phyloP scores from a whole-genome alignment of 2,329 filamentous ascomycete species.

The Sporothrix pseudoabietina region DNA sequence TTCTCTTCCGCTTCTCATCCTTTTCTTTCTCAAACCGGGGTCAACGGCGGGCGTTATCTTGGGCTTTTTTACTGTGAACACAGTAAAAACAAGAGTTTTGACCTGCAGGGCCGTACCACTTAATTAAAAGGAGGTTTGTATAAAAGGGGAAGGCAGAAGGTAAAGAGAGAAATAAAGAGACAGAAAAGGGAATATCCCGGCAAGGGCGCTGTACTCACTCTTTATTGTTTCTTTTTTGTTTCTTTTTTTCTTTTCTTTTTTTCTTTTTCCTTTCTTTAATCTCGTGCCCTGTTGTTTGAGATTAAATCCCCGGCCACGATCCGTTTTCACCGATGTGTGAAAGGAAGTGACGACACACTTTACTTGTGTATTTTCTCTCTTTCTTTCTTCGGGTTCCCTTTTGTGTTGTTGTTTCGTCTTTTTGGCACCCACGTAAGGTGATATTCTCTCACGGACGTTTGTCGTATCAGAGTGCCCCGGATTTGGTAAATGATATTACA shows the following conservation, averaged over 20 bases:
- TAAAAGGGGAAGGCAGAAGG: too few species aligned
- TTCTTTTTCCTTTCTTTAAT: neutral
- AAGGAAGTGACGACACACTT: neutral
- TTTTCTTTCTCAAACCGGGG: constrained; percentile 4
- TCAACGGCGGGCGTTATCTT: neutral
- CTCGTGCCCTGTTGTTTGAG: neutral
- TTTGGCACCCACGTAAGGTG: neutral
- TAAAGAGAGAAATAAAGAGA: neutral
- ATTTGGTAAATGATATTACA: constrained; percentile 13
- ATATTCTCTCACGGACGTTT: neutral
- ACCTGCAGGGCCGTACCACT: constrained; percentile 10
- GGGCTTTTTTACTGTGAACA: neutral
- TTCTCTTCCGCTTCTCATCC: neutral
- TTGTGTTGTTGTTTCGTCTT: neutral
- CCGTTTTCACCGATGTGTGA: neutral
- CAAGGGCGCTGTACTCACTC: neutral
- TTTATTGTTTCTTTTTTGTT: neutral
- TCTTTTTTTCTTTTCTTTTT: neutral
- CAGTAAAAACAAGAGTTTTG: neutral
- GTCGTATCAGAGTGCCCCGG: neutral
- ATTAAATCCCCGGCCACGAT: constrained; percentile 18
- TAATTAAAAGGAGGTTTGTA: constrained; percentile 1
- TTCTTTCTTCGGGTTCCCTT: neutral
- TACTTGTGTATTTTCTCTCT: neutral
- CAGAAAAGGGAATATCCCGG: neutral